A percentile compares a stretch with the other conserved stretches of the same genome.
Evolutionary conservation across 257 asterid genomes (phyloP).

Genomic region (Solanum raphanifolium): DNA sequence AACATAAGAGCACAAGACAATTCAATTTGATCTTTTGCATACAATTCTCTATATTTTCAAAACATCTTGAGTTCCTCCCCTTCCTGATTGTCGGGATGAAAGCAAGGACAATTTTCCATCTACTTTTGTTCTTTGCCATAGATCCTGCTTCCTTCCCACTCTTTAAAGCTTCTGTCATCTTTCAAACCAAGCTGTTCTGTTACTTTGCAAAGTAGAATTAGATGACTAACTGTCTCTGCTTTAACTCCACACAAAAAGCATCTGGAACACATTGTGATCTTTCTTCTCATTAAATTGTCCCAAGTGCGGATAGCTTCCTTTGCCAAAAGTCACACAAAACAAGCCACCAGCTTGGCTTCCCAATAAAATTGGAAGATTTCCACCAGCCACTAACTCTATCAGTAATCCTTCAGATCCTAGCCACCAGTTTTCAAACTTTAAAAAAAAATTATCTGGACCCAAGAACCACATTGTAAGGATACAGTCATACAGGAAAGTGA

Average conservation of each 20-base stretch:
- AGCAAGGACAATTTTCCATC: neutral
- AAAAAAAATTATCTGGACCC: neutral
- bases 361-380: neutral
- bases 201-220: neutral
- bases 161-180: neutral
- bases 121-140: neutral
- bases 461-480: neutral
- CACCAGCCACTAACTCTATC: neutral
- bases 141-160: neutral
- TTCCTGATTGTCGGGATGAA: neutral
- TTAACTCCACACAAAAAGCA: neutral
- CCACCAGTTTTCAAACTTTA: neutral
- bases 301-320: neutral
- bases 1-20: neutral
- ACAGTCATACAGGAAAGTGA: neutral
- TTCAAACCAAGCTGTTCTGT: neutral
- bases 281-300: neutral
- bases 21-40: neutral
- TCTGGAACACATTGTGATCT: neutral
- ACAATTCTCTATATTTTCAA: neutral
- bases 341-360: neutral
- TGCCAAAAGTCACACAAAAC: neutral
- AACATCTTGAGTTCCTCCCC: neutral
- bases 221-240: neutral
- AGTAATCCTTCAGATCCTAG: neutral